These are phyloP conservation scores for Acanthamoeba lenticulata DNA, from an alignment of 208 protist genomes.

Conservation along the genomic window DNA sequence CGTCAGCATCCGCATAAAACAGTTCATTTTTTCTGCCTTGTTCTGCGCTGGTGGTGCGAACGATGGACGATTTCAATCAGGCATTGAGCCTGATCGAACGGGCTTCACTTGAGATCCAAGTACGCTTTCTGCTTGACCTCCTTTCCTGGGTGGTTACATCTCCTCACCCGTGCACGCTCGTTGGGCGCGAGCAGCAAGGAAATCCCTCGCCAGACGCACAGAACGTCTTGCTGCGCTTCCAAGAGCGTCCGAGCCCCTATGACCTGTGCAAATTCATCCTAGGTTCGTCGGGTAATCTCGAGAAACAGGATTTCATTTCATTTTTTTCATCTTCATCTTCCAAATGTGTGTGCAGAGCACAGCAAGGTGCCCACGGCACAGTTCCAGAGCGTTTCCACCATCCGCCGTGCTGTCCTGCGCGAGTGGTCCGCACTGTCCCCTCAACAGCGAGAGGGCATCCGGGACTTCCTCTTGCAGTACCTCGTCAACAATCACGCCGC, in stretches of 20 bases:
- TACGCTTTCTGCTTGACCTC: not conserved
- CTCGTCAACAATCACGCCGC: not conserved
- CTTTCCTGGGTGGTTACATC: too few species aligned
- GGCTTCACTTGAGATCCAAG: not conserved
- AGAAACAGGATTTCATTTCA: not conserved
- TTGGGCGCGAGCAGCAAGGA: not conserved
- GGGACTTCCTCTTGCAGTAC: constrained; percentile 19
- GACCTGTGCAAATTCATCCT: constrained; percentile 45
- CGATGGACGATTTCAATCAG: not conserved
- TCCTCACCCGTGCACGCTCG: too few species aligned
- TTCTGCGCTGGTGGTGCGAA: too few species aligned
- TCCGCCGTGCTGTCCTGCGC: not conserved
- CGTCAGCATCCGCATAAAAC: too few species aligned
- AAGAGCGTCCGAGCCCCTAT: not conserved
- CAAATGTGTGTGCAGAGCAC: not conserved
- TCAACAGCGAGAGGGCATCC: not conserved
- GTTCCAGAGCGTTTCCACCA: constrained; percentile 14
- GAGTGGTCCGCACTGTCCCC: not conserved
- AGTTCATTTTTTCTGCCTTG: too few species aligned
- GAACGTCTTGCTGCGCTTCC: not conserved
- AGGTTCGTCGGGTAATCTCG: not conserved
- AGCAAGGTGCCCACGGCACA: constrained; percentile 23
- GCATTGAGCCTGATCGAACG: not conserved
- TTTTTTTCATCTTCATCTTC: not conserved
- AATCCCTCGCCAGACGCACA: constrained; percentile 12